A percentile compares a stretch with the other conserved stretches of the same genome.
These are phyloP conservation scores for Retiboletus flavoniger DNA, from an alignment of 1,284 basidiomycete species.

Conservation along the genomic window DNA sequence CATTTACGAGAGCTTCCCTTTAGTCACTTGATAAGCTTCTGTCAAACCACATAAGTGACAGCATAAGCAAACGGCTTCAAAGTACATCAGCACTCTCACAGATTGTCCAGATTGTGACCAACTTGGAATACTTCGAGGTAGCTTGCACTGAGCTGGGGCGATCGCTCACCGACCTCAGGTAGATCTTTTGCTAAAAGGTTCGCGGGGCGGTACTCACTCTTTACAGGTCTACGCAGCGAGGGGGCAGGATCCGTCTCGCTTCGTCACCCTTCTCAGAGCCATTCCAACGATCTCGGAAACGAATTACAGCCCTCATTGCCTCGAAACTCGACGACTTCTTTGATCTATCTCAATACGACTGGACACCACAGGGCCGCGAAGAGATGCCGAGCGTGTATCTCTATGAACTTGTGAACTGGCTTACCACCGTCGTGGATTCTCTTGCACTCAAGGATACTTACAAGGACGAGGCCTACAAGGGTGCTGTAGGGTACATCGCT, in stretches of 20 bases:
- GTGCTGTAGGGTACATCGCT: constrained; percentile 83
- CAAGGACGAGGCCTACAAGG: constrained; percentile 86
- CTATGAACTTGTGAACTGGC: constrained; percentile 93
- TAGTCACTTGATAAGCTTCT: constrained; percentile 89
- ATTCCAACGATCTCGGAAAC: constrained; percentile 67
- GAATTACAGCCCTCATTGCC: constrained; percentile 82
- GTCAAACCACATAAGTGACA: constrained; percentile 76
- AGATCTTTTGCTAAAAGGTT: constrained; percentile 8
- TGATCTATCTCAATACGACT: constrained; percentile 92
- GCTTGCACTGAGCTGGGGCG: constrained; percentile 85
- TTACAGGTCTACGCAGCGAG: constrained; percentile 74
- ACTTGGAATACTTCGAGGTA: constrained; percentile 89
- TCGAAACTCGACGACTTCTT: constrained; percentile 98
- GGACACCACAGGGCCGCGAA: constrained; percentile 72
- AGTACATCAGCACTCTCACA: constrained; percentile 85
- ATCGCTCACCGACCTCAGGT: constrained; percentile 83
- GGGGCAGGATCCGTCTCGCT: constrained; percentile 76
- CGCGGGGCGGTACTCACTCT: background rate
- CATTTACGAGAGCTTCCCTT: constrained; percentile 6
- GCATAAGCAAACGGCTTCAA: constrained; percentile 71
- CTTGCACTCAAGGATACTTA: constrained; percentile 82
- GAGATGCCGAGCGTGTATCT: constrained; percentile 88
- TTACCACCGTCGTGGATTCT: constrained; percentile 94
- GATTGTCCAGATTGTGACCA: constrained; percentile 91
- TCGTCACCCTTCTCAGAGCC: constrained; percentile 69